These are phyloP conservation scores for Xerocomus brunneocitrinus DNA, from an alignment of 768 basidiomycete genomes.

Conservation along the genomic window DNA sequence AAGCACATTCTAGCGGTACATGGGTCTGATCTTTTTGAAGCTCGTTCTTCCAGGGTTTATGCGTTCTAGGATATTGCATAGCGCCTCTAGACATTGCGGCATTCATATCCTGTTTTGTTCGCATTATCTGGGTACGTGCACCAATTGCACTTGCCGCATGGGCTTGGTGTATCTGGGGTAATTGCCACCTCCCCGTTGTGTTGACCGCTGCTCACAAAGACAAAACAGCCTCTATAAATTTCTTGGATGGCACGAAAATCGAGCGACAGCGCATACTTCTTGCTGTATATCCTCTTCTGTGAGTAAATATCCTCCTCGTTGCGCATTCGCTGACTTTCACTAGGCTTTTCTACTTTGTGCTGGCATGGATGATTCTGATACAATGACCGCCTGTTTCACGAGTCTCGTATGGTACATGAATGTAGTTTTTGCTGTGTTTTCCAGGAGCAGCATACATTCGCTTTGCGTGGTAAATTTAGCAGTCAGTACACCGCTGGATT, in stretches of 20 bases:
- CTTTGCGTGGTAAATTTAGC: conserved; percentile 3
- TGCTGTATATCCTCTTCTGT: conserved; percentile 95
- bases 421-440: conserved; percentile 6
- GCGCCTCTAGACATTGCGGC: conserved; percentile 92
- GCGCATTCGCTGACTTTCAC: neutral
- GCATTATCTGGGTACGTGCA: conserved; percentile 77
- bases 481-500: neutral
- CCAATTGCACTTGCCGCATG: conserved; percentile 84
- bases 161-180: conserved; percentile 98
- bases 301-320: conserved; percentile 29
- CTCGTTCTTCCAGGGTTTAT: conserved; percentile 94
- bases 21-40: conserved; percentile 33
- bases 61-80: conserved; percentile 92
- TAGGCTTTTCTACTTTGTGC: conserved; percentile 88
- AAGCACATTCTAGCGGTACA: neutral
- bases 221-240: conserved; percentile 80
- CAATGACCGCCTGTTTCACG: conserved; percentile 41
- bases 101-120: conserved; percentile 80
- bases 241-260: conserved; percentile 92
- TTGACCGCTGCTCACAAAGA: neutral
- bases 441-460: neutral
- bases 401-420: conserved; percentile 8
- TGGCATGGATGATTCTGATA: conserved; percentile 97
- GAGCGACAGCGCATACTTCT: conserved; percentile 85
- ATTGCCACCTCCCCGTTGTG: neutral